Evolutionary conservation across 306 rosid genomes (phyloP).

Genomic region (Astragalus glycyphyllos): DNA sequence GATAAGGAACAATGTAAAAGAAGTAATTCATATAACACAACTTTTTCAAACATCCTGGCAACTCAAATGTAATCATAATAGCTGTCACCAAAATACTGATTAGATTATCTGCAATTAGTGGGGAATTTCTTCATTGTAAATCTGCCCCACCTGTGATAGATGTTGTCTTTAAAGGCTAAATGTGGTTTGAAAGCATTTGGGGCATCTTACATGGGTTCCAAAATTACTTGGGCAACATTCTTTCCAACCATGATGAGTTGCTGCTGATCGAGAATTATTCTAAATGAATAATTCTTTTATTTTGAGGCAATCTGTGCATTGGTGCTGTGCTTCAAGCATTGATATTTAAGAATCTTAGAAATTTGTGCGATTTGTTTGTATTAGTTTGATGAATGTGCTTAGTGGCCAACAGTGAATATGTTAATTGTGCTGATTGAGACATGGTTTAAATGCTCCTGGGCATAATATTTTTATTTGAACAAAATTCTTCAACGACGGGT

Average conservation of each 20-base stretch:
- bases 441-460: conserved; percentile 51
- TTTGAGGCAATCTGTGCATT: conserved; percentile 56
- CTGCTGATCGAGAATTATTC: conserved; percentile 78
- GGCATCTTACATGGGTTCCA: conserved; percentile 68
- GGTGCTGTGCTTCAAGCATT: conserved; percentile 60
- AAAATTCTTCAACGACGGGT: conserved; percentile 38
- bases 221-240: conserved; percentile 59
- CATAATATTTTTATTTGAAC: conserved; percentile 25
- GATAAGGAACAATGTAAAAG: conserved; percentile 54
- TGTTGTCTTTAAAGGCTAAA: conserved; percentile 59
- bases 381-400: conserved; percentile 62
- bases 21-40: conserved; percentile 53
- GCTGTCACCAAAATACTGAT: conserved; percentile 61
- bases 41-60: conserved; percentile 56
- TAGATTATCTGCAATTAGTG: conserved; percentile 65
- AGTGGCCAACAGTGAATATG: conserved; percentile 79
- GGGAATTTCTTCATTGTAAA: conserved; percentile 72
- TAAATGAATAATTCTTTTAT: conserved; percentile 52
- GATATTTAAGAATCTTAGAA: conserved; percentile 62
- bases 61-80: conserved; percentile 55
- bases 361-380: conserved; percentile 55
- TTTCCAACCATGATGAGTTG: conserved; percentile 72
- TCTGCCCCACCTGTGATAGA: conserved; percentile 58
- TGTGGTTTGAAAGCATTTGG: conserved; percentile 59
- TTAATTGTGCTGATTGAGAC: conserved; percentile 72